Conservation (phyloP, 768 basidiomycete species). For the Pisolithus orientalis region DNA sequence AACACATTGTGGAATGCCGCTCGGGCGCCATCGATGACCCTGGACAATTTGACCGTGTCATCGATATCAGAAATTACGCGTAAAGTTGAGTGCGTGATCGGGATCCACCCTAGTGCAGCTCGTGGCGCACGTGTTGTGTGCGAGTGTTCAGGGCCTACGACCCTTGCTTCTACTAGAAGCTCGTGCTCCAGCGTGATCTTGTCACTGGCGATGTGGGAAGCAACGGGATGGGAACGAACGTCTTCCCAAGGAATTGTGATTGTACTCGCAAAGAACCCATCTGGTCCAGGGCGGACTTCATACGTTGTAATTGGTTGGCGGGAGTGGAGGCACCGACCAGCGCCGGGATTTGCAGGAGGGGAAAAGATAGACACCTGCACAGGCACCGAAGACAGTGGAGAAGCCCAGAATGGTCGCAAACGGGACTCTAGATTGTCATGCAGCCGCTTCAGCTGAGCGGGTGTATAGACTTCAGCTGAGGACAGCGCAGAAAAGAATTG, state of each 20-base stretch:
- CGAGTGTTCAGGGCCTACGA: conserved; percentile 35
- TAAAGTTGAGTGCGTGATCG: conserved; percentile 57
- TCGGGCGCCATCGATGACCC: conserved; percentile 73
- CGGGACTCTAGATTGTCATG: conserved; percentile 75
- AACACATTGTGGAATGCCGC: conserved; percentile 89
- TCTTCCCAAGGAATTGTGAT: conserved; percentile 65
- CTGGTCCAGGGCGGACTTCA: conserved; percentile 52
- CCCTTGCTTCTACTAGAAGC: conserved; percentile 49
- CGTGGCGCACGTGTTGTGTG: conserved; percentile 32
- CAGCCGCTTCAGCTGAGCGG: conserved; percentile 41
- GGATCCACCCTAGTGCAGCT: conserved; percentile 26
- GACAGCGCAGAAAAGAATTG: conserved; percentile 11
- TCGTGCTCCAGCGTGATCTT: conserved; percentile 37
- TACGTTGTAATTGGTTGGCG: conserved; percentile 42
- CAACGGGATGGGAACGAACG: conserved; percentile 55
- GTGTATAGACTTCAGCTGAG: conserved; percentile 14
- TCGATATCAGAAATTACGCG: conserved; percentile 92
- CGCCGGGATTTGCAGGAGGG: conserved; percentile 12
- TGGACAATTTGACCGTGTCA: conserved; percentile 70
- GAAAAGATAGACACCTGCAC: conserved; percentile 61
- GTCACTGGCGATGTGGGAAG: conserved; percentile 52
- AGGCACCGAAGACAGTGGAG: conserved; percentile 55
- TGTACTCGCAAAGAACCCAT: conserved; percentile 68
- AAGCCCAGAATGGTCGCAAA: conserved; percentile 76
- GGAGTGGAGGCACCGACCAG: conserved; percentile 21